A percentile compares a stretch with the other conserved stretches of the same genome.
These are phyloP conservation scores for Diospyros lotus DNA, from an alignment of 148 eudicot genomes.

Conservation along the genomic window DNA sequence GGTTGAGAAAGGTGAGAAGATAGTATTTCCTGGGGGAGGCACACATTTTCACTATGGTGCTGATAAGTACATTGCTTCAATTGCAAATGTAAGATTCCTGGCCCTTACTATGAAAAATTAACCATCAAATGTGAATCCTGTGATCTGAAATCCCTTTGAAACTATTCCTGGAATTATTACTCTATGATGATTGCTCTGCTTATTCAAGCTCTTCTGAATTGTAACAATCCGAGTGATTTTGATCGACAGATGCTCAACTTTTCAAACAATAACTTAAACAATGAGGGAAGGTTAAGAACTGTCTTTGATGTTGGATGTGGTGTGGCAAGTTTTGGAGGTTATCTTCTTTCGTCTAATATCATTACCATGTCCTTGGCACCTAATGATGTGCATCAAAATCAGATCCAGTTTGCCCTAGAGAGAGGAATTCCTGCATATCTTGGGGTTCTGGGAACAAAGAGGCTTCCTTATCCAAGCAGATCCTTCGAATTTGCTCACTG, in stretches of 20 bases:
- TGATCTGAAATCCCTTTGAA: background rate
- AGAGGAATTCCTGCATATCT: conserved; percentile 99
- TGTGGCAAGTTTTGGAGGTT: conserved; percentile 98
- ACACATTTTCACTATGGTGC: conserved; percentile 99
- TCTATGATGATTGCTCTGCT: background rate
- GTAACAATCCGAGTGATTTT: background rate
- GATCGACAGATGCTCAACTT: conserved; percentile 90
- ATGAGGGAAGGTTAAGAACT: conserved; percentile 75
- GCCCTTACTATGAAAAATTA: background rate
- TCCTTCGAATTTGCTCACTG: conserved; percentile 98
- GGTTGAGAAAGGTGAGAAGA: conserved; percentile 96
- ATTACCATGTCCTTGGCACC: conserved; percentile 95
- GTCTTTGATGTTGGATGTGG: conserved; percentile 99
- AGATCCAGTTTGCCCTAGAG: conserved; percentile 96
- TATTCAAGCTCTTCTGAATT: background rate
- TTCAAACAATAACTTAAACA: conserved; percentile 58
- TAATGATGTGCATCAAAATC: conserved; percentile 97
- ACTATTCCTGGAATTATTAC: background rate
- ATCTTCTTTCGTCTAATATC: conserved; percentile 85
- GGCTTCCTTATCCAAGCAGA: conserved; percentile 97
- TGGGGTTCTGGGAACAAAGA: conserved; percentile 96
- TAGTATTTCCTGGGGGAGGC: conserved; percentile 94
- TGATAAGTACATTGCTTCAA: conserved; percentile 82
- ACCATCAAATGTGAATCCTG: background rate
- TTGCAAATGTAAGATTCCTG: conserved; percentile 77